phyloP scores from a whole-genome alignment of 805 yeast species.

The Metschnikowia matae region DNA sequence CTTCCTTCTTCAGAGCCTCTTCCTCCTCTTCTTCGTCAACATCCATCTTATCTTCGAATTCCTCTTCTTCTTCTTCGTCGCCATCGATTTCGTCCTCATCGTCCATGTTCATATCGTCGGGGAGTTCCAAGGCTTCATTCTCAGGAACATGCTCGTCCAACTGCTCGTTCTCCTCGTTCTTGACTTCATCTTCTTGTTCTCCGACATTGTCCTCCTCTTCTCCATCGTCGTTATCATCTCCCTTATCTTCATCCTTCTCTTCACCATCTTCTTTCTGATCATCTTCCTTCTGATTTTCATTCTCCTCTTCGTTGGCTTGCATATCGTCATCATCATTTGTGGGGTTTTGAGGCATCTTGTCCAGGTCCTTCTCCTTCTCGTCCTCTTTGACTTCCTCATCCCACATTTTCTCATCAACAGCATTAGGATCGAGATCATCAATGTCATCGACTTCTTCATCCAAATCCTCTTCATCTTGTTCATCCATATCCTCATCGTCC shows the following conservation, averaged over 20 bases:
- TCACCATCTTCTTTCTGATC: slow-evolving; percentile 22
- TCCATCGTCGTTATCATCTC: slow-evolving; percentile 45
- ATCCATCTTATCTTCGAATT: slow-evolving; percentile 18
- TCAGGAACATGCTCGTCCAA: slow-evolving; percentile 76
- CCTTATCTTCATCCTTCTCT: slow-evolving; percentile 37
- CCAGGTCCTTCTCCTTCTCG: slow-evolving; percentile 79
- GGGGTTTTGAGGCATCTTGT: slow-evolving; percentile 57
- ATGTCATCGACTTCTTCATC: slow-evolving; percentile 89
- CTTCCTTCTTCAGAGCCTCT: slow-evolving; percentile 22
- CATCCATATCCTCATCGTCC: slow-evolving; percentile 44
- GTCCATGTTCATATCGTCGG: slow-evolving; percentile 88
- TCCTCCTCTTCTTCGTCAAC: slow-evolving; percentile 13
- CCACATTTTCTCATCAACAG: slow-evolving; percentile 97
- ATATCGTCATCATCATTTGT: slow-evolving; percentile 48
- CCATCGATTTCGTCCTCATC: slow-evolving; percentile 56
- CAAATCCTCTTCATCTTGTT: slow-evolving; percentile 52
- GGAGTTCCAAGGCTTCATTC: slow-evolving; percentile 80
- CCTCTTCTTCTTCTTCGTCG: slow-evolving; percentile 32
- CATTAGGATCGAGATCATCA: slow-evolving; percentile 89
- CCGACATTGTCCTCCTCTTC: slow-evolving; percentile 72
- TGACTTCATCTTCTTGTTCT: slow-evolving; percentile 76
- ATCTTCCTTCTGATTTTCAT: slow-evolving; percentile 30
- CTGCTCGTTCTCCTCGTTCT: slow-evolving; percentile 63
- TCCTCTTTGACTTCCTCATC: slow-evolving; percentile 81
- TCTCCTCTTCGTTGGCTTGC: slow-evolving; percentile 46